Base-by-base conservation (phyloP, 139 green algal genomes). In the Chlorella sp. region DNA sequence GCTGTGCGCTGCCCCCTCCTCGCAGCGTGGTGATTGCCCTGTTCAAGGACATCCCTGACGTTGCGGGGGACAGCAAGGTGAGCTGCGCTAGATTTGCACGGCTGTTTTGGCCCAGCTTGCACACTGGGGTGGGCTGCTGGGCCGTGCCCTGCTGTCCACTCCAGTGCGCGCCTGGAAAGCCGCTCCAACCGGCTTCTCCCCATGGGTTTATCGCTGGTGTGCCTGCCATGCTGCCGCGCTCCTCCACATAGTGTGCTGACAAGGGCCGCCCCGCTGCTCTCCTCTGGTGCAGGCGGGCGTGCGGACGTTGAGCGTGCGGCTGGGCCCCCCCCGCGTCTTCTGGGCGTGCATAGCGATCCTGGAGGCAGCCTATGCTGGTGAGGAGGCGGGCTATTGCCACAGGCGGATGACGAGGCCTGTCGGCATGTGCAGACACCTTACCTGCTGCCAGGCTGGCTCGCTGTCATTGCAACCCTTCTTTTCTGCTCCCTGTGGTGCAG, bases 1-100 rank as follows among this genome's bases (percentile, higher is more conserved):
- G n/a, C n/a, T n/a, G n/a, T n/a, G n/a, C n/a, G n/a, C n/a, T n/a
- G n/a, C n/a, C n/a, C n/a, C n/a, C n/a, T n/a, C n/a, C n/a, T 11
- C 46, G 51, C 51, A 60, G 92, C 16, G 85, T 98, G 20, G 97
- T 98, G 48, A 99, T 99, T 69, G 97, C 97, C 2, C 89, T 99
- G 38, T 99, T 99, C 92, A 99, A 99, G 78, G 96, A 99, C 87
- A 94, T 99, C 43, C 96, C 97, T 1, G 97, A 99, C 80, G 88
- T 96, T 4, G 89, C 91, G 73, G 96, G 96, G 0, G 96, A 99
- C 85, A 73, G 73, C 4, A 32, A 88, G 81, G 92, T 89, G 76
- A 40, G 73, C 3, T n/a, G n/a, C n/a, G n/a, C n/a, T n/a, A n/a
- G n/a, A n/a, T n/a, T n/a, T n/a, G n/a, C n/a, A n/a, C n/a, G n/a